Conservation (phyloP, 352 stramenopile genomes). For the Phytophthora hybrid region DNA sequence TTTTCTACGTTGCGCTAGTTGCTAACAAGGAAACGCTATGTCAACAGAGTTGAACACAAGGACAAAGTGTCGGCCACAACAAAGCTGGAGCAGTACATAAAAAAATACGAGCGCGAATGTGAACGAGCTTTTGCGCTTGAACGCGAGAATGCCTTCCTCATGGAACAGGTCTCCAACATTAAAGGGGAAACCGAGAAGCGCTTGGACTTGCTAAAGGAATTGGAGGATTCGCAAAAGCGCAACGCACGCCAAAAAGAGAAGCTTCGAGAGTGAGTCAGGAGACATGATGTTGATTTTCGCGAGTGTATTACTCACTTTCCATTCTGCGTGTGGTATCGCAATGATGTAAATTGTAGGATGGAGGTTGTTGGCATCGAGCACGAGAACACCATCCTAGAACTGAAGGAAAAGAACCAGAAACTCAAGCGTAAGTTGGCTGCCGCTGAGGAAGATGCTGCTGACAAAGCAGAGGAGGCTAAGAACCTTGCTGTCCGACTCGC, state of each 20-base stretch:
- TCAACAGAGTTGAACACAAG: constrained; percentile 63
- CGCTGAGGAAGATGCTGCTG: constrained; percentile 53
- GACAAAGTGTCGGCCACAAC: constrained; percentile 70
- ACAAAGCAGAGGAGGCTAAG: constrained; percentile 80
- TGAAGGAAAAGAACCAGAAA: constrained; percentile 81
- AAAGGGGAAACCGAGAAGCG: constrained; percentile 82
- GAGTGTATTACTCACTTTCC: not conserved
- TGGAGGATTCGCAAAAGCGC: constrained; percentile 77
- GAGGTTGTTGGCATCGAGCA: constrained; percentile 77
- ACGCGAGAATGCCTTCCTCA: constrained; percentile 72
- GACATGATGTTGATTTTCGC: not conserved
- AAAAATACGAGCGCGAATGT: constrained; percentile 85
- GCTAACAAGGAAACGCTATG: not conserved
- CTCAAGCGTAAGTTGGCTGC: constrained; percentile 68
- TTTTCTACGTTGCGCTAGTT: not conserved
- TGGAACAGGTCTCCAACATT: constrained; percentile 75
- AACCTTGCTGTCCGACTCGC: constrained; percentile 68
- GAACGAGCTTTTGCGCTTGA: constrained; percentile 66
- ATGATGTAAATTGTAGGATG: constrained; percentile 42
- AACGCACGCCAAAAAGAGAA: constrained; percentile 76
- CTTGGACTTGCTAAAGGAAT: constrained; percentile 69
- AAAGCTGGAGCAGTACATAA: constrained; percentile 82
- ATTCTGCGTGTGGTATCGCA: not conserved
- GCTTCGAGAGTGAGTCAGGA: constrained; percentile 58
- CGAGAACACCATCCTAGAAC: constrained; percentile 76